Evolutionary conservation across 106 monocot species (phyloP), one percentile per base, ranked within the genome.

Genomic region (Acanthochlamys bracteata): DNA sequence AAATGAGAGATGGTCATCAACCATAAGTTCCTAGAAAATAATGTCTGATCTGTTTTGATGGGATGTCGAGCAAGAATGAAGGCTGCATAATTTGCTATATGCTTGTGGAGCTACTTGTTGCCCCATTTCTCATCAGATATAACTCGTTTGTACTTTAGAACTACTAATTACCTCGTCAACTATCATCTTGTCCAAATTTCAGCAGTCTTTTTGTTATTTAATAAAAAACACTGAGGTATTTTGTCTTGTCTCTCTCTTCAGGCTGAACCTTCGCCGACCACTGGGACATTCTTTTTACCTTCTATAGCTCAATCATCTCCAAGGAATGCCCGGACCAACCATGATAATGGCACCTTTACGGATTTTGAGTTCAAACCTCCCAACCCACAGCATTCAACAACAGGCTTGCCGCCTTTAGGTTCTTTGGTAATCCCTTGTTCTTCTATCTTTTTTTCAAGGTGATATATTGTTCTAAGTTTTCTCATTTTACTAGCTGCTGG

Each of bases 191-290:
- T 49, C 2, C 9, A 49, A 49, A 2, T 14, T 49, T 17, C 17
- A 49, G 12, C 9, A 49, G 15, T 49, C 49, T 49, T 10, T 1
- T 17, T 49, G 49, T 49, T 12, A 49, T 49, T 49, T 49, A 2
- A 14, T 49, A 49, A 14, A 49, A 7, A 49, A 4, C 20, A 20
- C 20, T 21, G 20, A 55, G 16, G 55, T 55, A 15, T 21, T 55
- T 55, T 20, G 0, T 55, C 22, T 55, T 20, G 6, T 55, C 19
- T 54, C 3, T 22, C n/a, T 25, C 33, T 86, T 56, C 83, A 96
- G 95, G 84, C 78, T 26, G 95, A 91, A 53, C 87, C 95, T 27
- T 96, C 95, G 17, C 95, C 95, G 39, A 96, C 95, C 10, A 90
- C 95, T n/a, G 95, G 95, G 39, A 83, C 90, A 17, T 84, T 90